Percentiles rank a stretch among this genome's conserved stretches.
Evolutionary conservation across 305 asterid genomes (phyloP).

Genomic region (Fraxinus velutina): DNA sequence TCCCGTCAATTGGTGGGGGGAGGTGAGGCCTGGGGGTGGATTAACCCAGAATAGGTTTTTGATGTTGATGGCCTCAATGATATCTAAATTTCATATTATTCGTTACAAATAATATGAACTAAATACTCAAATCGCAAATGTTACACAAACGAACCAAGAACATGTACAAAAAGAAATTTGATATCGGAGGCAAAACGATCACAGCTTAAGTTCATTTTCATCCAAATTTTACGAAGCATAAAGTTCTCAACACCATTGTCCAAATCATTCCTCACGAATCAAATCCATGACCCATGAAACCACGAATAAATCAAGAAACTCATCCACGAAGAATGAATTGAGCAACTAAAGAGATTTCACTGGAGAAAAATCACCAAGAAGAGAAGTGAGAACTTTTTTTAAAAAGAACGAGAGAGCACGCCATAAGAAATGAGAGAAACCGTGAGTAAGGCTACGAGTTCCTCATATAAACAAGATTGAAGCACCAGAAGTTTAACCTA

Average conservation of each 20-base stretch:
- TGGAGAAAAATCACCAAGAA: neutral
- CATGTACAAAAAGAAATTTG: neutral
- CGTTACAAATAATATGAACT: neutral
- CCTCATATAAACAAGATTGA: neutral
- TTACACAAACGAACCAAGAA: neutral
- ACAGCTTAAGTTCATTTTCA: too few species aligned
- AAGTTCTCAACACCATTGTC: neutral
- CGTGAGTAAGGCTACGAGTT: neutral
- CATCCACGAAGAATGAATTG: neutral
- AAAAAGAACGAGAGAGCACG: too few species aligned
- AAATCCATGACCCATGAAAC: neutral
- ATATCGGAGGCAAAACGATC: neutral
- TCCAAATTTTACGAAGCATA: neutral
- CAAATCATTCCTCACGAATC: neutral
- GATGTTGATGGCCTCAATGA: conserved; percentile 17
- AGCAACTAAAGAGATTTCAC: neutral
- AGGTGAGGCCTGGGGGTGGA: neutral
- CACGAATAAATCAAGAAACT: neutral
- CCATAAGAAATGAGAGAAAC: neutral
- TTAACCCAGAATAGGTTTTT: neutral
- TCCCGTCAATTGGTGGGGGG: conserved; percentile 28
- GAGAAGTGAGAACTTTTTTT: neutral
- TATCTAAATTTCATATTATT: neutral
- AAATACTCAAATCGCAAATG: neutral
- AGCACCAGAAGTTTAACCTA: too few species aligned